These are phyloP conservation scores for Wickerhamomyces sydowiorum DNA, from an alignment of 805 yeast species.

Conservation along the genomic window DNA sequence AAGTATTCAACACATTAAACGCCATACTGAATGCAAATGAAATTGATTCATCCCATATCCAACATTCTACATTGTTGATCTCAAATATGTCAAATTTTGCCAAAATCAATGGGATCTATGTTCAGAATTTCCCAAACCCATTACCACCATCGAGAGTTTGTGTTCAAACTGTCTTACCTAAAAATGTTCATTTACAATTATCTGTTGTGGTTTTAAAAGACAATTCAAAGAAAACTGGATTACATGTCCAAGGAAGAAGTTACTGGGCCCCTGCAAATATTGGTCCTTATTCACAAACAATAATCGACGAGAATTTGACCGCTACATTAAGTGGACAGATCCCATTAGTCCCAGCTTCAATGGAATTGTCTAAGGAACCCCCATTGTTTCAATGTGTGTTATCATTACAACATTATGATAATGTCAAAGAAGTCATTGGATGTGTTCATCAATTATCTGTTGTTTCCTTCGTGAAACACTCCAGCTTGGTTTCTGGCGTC, in stretches of 20 bases:
- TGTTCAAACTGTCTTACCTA: slow-evolving; percentile 52
- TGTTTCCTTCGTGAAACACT: slow-evolving; percentile 49
- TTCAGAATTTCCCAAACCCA: slow-evolving; percentile 45
- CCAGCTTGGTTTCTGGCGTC: slow-evolving; percentile 24
- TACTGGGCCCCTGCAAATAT: slow-evolving; percentile 99
- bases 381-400: slow-evolving; percentile 38
- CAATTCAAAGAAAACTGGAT: slow-evolving; percentile 45
- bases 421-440: slow-evolving; percentile 52
- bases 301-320: slow-evolving; percentile 41
- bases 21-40: slow-evolving; percentile 25
- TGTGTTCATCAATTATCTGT: slow-evolving; percentile 38
- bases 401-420: slow-evolving; percentile 69
- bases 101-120: slow-evolving; percentile 57
- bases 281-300: slow-evolving; percentile 94
- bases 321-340: slow-evolving; percentile 87
- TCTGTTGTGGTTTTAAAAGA: slow-evolving; percentile 49
- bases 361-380: slow-evolving; percentile 37
- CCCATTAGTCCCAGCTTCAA: slow-evolving; percentile 68
- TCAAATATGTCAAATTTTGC: slow-evolving; percentile 61
- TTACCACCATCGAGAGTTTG: slow-evolving; percentile 90
- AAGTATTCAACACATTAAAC: slow-evolving; percentile 42
- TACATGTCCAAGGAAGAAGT: slow-evolving; percentile 89
- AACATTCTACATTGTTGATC: slow-evolving; percentile 56
- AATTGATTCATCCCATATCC: slow-evolving; percentile 40
- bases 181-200: slow-evolving; percentile 38